Percentiles rank a stretch among this genome's conserved stretches.
Conservation (phyloP, 2,329 filamentous ascomycete genomes). For the Cladobotryum mycophilum region DNA sequence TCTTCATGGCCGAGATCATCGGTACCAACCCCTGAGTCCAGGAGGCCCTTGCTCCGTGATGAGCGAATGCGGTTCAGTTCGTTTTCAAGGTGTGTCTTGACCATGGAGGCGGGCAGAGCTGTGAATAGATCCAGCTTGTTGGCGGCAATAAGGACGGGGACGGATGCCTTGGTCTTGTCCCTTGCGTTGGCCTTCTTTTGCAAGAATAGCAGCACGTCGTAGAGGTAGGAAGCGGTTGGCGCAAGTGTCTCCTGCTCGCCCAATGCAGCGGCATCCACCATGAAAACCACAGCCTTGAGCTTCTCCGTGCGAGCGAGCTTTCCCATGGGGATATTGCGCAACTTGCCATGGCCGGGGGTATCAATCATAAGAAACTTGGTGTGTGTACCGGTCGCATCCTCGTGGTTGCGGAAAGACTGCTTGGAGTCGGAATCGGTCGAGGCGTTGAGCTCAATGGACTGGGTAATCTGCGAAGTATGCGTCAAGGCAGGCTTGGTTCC, state of each 20-base stretch:
- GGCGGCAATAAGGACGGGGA: conserved; percentile 77
- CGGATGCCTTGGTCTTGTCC: conserved; percentile 31
- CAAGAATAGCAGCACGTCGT: conserved; percentile 77
- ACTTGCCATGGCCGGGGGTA: conserved; percentile 92
- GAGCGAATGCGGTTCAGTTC: conserved; percentile 74
- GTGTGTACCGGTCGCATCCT: conserved; percentile 48
- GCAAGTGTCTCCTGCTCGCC: conserved; percentile 55
- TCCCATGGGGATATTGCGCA: conserved; percentile 63
- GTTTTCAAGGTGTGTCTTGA: conserved; percentile 67
- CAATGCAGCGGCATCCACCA: conserved; percentile 77
- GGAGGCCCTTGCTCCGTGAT: conserved; percentile 70
- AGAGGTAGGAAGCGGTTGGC: conserved; percentile 75
- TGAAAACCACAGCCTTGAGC: conserved; percentile 71
- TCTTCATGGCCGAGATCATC: conserved; percentile 59
- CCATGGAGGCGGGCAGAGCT: conserved; percentile 70
- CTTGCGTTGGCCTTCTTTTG: conserved; percentile 61
- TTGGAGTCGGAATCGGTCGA: conserved; percentile 38
- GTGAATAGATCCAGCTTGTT: conserved; percentile 98
- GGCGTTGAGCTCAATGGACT: conserved; percentile 50
- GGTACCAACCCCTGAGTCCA: conserved; percentile 71
- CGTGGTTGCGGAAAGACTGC: conserved; percentile 49
- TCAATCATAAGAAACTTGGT: conserved; percentile 74
- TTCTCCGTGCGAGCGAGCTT: conserved; percentile 40
- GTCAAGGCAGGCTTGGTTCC: conserved; percentile 41
- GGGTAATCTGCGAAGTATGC: conserved; percentile 48